phyloP scores from a whole-genome alignment of 306 rosid genomes.

The Carpinus viminea region DNA sequence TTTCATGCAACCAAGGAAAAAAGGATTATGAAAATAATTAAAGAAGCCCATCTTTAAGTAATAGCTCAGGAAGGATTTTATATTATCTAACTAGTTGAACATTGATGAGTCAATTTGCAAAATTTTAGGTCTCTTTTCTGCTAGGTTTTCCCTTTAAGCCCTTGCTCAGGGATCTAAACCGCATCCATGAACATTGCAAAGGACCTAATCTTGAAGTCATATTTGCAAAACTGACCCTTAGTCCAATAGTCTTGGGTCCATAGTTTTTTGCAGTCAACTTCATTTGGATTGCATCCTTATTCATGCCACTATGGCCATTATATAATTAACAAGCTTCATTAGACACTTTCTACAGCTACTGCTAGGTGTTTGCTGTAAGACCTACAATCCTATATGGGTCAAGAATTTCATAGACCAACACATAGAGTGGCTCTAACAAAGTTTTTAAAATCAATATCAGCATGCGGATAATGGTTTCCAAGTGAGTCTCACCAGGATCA shows the following conservation, averaged over 20 bases:
- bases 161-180: conserved; percentile 2
- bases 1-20: not conserved
- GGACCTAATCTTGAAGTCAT: not conserved
- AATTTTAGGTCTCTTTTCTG: not conserved
- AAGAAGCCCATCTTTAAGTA: not conserved
- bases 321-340: not conserved
- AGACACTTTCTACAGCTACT: not conserved
- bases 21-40: not conserved
- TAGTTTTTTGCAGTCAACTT: not conserved
- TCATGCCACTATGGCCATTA: not conserved
- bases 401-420: not conserved
- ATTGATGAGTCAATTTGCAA: not conserved
- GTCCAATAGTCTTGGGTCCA: not conserved
- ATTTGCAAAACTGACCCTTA: not conserved
- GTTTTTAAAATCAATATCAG: not conserved
- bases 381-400: not conserved
- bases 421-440: not conserved
- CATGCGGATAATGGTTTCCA: not conserved
- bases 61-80: not conserved
- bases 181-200: not conserved
- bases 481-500: not conserved
- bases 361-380: not conserved
- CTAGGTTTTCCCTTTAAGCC: not conserved
- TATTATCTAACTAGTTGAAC: not conserved
- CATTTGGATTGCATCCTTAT: not conserved